These are phyloP conservation scores for Alloascoidea africana DNA, from an alignment of 805 yeast species.

Conservation along the genomic window DNA sequence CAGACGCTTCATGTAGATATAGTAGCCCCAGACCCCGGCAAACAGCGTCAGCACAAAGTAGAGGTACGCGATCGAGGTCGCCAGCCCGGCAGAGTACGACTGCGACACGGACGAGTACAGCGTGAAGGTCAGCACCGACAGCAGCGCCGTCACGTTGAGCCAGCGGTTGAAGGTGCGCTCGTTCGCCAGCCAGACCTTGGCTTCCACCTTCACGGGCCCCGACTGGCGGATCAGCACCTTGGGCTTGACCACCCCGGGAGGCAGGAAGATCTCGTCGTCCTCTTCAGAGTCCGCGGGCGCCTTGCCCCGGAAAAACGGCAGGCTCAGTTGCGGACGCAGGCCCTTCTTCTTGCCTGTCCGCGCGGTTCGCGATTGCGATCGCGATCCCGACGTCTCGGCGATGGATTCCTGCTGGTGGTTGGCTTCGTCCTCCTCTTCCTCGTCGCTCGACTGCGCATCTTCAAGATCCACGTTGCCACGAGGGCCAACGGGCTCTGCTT, in stretches of 20 bases:
- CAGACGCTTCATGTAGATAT: constrained; percentile 56
- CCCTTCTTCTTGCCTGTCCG: background rate
- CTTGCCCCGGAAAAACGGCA: background rate
- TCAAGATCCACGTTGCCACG: no score
- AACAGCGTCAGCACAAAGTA: constrained; percentile 75
- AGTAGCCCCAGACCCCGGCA: constrained; percentile 82
- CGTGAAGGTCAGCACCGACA: constrained; percentile 75
- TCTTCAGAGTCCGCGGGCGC: constrained; percentile 52
- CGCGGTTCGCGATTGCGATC: background rate
- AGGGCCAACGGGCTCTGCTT: background rate
- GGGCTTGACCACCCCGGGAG: constrained; percentile 84
- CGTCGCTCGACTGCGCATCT: no score
- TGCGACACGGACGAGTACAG: constrained; percentile 57
- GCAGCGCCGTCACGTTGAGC: constrained; percentile 77
- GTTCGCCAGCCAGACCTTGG: constrained; percentile 96
- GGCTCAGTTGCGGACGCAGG: background rate
- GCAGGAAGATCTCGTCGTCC: constrained; percentile 74
- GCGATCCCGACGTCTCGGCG: background rate
- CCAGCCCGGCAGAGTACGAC: constrained; percentile 26
- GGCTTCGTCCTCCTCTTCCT: no score
- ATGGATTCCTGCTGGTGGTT: background rate
- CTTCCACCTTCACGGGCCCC: constrained; percentile 89
- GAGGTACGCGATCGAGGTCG: constrained; percentile 57
- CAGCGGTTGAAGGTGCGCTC: constrained; percentile 95
- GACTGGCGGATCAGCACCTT: constrained; percentile 65